Evolutionary conservation across 306 rosid species (phyloP).

Genomic region (Urtica urens): DNA sequence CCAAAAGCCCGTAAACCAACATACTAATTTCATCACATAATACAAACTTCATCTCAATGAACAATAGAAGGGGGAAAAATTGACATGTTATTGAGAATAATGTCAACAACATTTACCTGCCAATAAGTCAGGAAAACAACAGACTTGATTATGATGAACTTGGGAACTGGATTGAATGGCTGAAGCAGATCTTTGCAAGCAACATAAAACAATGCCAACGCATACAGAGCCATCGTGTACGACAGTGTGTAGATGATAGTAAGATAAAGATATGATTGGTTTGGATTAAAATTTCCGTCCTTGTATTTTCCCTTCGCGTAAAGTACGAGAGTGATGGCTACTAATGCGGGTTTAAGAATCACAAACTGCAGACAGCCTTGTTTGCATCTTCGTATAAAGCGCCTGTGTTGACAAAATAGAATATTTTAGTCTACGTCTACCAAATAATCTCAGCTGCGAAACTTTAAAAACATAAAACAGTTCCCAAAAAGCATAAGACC

Average conservation of each 20-base stretch:
- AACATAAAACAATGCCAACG: constrained; percentile 74
- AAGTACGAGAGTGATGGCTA: constrained; percentile 68
- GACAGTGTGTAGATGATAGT: constrained; percentile 84
- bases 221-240: constrained; percentile 85
- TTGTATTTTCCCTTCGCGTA: constrained; percentile 77
- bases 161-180: constrained; percentile 96
- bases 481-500: too few species aligned
- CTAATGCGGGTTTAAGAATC: constrained; percentile 89
- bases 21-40: neutral
- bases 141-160: constrained; percentile 83
- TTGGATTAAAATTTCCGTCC: constrained; percentile 87
- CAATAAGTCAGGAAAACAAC: constrained; percentile 98
- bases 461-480: too few species aligned
- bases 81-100: neutral
- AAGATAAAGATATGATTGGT: constrained; percentile 80
- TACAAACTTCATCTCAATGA: constrained; percentile 8
- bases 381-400: constrained; percentile 96
- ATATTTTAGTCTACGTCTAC: too few species aligned
- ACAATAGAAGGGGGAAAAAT: neutral
- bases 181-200: constrained; percentile 97
- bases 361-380: constrained; percentile 98
- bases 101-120: constrained; percentile 47
- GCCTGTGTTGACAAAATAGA: constrained; percentile 66
- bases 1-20: neutral
- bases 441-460: constrained; percentile 5